Evolutionary conservation across 2,329 filamentous ascomycete species (phyloP).

Genomic region (Ilyonectria robusta): DNA sequence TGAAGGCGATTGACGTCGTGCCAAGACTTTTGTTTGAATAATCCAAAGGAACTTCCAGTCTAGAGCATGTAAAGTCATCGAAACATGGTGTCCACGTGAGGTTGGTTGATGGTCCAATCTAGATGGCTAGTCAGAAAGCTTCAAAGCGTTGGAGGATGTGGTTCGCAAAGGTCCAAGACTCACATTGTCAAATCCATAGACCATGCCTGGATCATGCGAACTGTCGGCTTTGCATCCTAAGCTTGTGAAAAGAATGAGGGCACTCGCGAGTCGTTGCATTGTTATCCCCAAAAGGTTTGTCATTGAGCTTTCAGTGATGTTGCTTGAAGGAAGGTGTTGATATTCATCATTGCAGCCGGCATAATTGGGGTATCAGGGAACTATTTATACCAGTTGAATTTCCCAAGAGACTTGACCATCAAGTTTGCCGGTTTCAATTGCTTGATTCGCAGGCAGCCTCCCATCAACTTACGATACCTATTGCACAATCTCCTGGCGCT

Average conservation of each 20-base stretch:
- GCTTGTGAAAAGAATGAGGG: slow-evolving; percentile 36
- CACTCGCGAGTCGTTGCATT: slow-evolving; percentile 30
- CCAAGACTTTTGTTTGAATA: slow-evolving; percentile 47
- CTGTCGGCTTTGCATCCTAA: slow-evolving; percentile 41
- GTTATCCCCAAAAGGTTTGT: slow-evolving; percentile 8
- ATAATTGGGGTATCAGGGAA: slow-evolving; percentile 7
- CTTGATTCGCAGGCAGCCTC: not conserved
- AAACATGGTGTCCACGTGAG: slow-evolving; percentile 52
- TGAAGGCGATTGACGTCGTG: slow-evolving; percentile 49
- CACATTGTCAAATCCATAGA: slow-evolving; percentile 36
- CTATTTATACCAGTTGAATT: slow-evolving; percentile 16
- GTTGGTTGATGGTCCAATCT: slow-evolving; percentile 51
- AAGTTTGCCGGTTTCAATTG: not conserved
- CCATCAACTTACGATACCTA: not conserved
- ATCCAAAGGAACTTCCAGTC: slow-evolving; percentile 49
- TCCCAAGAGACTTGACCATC: slow-evolving; percentile 5
- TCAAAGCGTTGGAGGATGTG: slow-evolving; percentile 14
- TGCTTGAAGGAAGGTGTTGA: slow-evolving; percentile 7
- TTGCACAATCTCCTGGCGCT: not conserved
- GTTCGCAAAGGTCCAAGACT: slow-evolving; percentile 36
- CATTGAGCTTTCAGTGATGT: slow-evolving; percentile 2
- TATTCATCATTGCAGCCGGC: slow-evolving; percentile 1
- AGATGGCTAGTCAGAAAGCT: slow-evolving; percentile 32
- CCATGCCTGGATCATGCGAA: slow-evolving; percentile 37
- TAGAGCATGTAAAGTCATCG: slow-evolving; percentile 49